These are phyloP conservation scores for Lepraria neglecta DNA, from an alignment of 495 filamentous ascomycete species.

Conservation along the genomic window DNA sequence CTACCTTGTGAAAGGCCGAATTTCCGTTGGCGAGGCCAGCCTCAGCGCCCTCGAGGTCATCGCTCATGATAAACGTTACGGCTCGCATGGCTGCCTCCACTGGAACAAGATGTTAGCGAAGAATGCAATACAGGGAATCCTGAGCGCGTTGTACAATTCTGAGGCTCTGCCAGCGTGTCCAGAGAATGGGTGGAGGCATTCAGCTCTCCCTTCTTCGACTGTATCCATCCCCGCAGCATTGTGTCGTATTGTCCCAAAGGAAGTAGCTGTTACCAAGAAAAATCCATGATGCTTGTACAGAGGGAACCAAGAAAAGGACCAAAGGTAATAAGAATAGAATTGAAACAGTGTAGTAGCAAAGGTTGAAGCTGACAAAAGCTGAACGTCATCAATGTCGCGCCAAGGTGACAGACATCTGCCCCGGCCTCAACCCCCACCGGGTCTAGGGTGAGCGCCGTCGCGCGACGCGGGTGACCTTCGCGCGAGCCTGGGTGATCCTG, in stretches of 20 bases:
- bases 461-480: too few relatives aligned
- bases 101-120: conserved; percentile 29
- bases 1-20: conserved; percentile 85
- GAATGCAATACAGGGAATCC: background rate
- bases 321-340: background rate
- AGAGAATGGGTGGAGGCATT: conserved; percentile 51
- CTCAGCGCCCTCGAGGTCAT: conserved; percentile 87
- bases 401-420: too few relatives aligned
- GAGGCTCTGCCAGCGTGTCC: conserved; percentile 51
- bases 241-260: conserved; percentile 26
- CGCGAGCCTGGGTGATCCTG: too few relatives aligned
- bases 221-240: conserved; percentile 51
- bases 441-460: too few relatives aligned
- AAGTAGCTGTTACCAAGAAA: background rate
- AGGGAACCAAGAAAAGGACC: background rate
- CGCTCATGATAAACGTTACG: conserved; percentile 72
- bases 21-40: conserved; percentile 58
- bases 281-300: background rate
- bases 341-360: background rate
- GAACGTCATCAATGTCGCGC: conserved; percentile 4
- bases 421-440: too few relatives aligned
- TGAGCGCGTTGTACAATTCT: conserved; percentile 44
- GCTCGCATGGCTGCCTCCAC: conserved; percentile 60
- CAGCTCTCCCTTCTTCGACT: conserved; percentile 44
- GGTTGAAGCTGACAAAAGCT: background rate